phyloP scores from a whole-genome alignment of 306 rosid genomes.

The Glycine soja region DNA sequence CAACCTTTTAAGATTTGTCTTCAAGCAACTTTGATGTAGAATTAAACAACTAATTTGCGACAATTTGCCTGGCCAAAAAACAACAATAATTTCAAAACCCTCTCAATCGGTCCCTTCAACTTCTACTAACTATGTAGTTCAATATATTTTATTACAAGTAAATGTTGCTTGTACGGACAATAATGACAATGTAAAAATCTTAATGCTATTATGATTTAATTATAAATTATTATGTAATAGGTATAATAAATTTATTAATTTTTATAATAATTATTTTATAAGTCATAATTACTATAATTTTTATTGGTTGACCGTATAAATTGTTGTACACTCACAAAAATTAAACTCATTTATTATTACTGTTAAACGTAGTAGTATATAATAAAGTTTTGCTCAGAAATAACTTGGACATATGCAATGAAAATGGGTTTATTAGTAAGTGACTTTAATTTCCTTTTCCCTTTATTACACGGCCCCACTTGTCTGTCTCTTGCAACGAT shows the following conservation, averaged over 20 bases:
- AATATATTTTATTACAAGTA: background rate
- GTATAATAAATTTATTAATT: no score
- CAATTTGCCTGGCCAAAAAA: background rate
- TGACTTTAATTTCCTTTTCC: background rate
- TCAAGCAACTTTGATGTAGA: background rate
- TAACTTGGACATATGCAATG: conserved; percentile 2
- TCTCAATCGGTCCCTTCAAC: background rate
- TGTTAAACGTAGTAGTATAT: no score
- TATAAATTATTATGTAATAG: no score
- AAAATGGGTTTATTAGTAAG: background rate
- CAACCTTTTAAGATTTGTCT: background rate
- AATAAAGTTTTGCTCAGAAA: background rate
- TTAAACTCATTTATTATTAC: no score
- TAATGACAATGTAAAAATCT: no score
- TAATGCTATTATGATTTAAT: background rate
- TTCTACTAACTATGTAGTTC: background rate
- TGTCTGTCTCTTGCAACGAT: conserved; percentile 8
- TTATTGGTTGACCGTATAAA: no score
- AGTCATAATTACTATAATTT: no score
- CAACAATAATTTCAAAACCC: background rate
- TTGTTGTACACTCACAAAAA: no score
- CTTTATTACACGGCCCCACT: conserved; percentile 39
- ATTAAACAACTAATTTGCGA: background rate
- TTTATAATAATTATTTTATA: no score
- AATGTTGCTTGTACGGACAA: no score